These are phyloP conservation scores for Inga laurina DNA, from an alignment of 306 rosid genomes.

Conservation along the genomic window DNA sequence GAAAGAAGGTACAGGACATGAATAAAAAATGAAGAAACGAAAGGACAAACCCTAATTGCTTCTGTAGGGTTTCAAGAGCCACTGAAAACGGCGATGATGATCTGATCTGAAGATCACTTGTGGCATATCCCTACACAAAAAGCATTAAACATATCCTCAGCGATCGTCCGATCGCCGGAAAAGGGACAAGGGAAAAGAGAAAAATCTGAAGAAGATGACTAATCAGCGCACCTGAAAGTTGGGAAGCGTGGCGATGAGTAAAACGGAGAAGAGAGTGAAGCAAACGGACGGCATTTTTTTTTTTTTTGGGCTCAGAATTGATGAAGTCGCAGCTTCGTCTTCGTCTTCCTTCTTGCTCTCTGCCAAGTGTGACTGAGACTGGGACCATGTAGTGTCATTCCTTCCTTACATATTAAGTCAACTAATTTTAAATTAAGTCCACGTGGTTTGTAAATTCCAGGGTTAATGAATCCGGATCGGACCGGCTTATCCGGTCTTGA, in stretches of 20 bases:
- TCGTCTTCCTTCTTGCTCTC: neutral
- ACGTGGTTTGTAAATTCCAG: neutral
- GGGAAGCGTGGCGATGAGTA: neutral
- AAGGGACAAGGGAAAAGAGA: neutral
- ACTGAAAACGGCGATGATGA: constrained; percentile 8
- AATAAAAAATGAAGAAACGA: neutral
- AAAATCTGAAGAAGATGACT: neutral
- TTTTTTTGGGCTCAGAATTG: neutral
- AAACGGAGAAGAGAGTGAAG: constrained; percentile 14
- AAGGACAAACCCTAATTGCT: constrained; percentile 17
- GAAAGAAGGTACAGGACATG: neutral
- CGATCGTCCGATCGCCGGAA: neutral
- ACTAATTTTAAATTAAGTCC: neutral
- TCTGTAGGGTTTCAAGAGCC: neutral
- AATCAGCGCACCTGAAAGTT: neutral
- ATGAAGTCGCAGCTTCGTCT: neutral
- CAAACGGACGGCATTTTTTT: neutral
- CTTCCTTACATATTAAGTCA: neutral
- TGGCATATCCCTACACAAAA: neutral
- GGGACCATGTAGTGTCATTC: neutral
- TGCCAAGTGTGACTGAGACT: neutral
- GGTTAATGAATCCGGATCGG: too few species aligned
- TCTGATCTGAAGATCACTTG: neutral
- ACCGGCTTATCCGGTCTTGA: too few species aligned
- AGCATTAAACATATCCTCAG: neutral